Conservation (phyloP, 2,329 filamentous ascomycete genomes). For the Ascochyta viciae-villosae region DNA sequence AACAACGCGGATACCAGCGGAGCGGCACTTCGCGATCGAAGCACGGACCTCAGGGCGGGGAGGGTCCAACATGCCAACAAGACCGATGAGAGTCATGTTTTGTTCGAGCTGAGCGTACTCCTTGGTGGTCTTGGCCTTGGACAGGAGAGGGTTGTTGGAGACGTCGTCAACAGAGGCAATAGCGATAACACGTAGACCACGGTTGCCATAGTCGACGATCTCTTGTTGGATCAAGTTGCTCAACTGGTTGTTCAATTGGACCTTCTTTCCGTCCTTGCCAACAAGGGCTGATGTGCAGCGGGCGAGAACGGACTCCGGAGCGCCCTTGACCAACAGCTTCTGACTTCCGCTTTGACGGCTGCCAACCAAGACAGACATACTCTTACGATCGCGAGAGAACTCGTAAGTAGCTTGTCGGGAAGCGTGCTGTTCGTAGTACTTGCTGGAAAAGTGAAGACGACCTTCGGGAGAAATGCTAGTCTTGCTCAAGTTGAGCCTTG, state of each 20-base stretch:
- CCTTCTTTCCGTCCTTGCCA: slow-evolving; percentile 79
- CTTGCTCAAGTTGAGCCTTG: slow-evolving; percentile 62
- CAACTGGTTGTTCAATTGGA: slow-evolving; percentile 74
- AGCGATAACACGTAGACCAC: slow-evolving; percentile 92
- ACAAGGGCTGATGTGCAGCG: slow-evolving; percentile 84
- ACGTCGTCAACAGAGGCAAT: slow-evolving; percentile 84
- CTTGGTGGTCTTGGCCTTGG: slow-evolving; percentile 78
- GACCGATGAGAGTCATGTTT: slow-evolving; percentile 90
- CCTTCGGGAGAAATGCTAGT: slow-evolving; percentile 60
- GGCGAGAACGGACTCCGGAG: slow-evolving; percentile 91
- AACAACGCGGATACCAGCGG: slow-evolving; percentile 93
- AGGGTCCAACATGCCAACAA: slow-evolving; percentile 96
- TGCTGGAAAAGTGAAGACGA: slow-evolving; percentile 80
- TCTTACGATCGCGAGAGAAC: slow-evolving; percentile 97
- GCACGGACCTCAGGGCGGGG: slow-evolving; percentile 88
- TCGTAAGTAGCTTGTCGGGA: slow-evolving; percentile 87
- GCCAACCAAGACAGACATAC: slow-evolving; percentile 94
- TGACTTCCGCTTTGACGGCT: slow-evolving; percentile 65
- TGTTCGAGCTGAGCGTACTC: slow-evolving; percentile 91
- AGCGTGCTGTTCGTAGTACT: slow-evolving; percentile 79
- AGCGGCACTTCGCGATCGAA: slow-evolving; percentile 87
- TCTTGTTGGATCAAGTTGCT: slow-evolving; percentile 75
- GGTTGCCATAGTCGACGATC: slow-evolving; percentile 88
- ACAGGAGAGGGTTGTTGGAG: slow-evolving; percentile 71
- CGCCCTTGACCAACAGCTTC: slow-evolving; percentile 93